Evolutionary conservation across 768 basidiomycete species (phyloP).

Genomic region (Boletus coccyginus): DNA sequence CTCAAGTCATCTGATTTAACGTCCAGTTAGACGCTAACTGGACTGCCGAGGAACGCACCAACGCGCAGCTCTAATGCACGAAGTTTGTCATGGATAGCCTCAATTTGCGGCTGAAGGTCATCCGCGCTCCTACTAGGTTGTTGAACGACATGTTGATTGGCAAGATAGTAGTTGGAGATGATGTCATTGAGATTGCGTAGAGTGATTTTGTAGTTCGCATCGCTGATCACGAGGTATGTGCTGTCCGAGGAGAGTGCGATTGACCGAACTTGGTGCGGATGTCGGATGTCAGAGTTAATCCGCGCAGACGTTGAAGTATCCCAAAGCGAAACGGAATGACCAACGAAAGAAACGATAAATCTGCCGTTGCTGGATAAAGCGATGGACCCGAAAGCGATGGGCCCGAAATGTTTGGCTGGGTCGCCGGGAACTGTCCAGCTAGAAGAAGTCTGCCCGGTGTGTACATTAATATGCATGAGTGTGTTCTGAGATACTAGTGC

Average conservation of each 20-base stretch:
- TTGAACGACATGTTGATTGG: not conserved
- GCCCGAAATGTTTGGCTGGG: not conserved
- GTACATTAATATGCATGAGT: not conserved
- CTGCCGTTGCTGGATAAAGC: not conserved
- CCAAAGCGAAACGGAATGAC: not conserved
- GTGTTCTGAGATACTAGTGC: not conserved
- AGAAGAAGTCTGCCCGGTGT: not conserved
- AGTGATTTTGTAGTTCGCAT: not conserved
- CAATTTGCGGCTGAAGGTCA: not conserved
- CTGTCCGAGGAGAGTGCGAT: constrained; percentile 8
- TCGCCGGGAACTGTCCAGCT: constrained; percentile 3
- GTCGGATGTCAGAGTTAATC: constrained; percentile 1
- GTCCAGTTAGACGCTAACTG: not conserved
- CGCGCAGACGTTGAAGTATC: constrained; percentile 1
- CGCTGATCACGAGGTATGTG: not conserved
- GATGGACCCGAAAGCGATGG: not conserved
- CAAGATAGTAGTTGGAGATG: not conserved
- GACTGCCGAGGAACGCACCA: not conserved
- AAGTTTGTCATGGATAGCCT: not conserved
- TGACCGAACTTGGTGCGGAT: not conserved
- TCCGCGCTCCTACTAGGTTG: not conserved
- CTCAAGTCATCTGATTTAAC: not conserved
- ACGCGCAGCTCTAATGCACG: not conserved
- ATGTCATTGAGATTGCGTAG: not conserved
- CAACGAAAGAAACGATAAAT: not conserved